Conservation (phyloP, 2,329 filamentous ascomycete species). For the Calonectria crousiana region DNA sequence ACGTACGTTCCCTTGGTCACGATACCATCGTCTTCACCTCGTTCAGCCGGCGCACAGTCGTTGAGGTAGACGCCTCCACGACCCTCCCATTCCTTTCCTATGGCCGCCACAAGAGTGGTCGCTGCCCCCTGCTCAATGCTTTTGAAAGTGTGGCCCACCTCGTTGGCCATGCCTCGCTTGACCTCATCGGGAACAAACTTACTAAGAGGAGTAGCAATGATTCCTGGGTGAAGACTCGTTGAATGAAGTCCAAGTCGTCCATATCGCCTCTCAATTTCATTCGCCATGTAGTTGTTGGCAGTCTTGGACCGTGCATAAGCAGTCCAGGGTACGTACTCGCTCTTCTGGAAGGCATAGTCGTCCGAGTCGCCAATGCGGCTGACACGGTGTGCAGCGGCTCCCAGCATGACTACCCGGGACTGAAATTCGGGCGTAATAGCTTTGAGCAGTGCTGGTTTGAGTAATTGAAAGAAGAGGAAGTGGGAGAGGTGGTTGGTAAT, state of each 20-base stretch:
- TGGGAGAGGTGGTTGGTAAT: conserved; percentile 44
- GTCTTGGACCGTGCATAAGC: conserved; percentile 38
- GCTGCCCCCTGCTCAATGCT: conserved; percentile 25
- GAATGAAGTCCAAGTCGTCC: conserved; percentile 21
- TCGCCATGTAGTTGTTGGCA: conserved; percentile 34
- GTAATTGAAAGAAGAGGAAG: conserved; percentile 48
- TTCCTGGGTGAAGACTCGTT: conserved; percentile 32
- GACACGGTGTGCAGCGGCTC: conserved; percentile 54
- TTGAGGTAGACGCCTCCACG: conserved; percentile 25
- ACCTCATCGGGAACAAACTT: not conserved
- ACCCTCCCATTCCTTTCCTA: conserved; percentile 29
- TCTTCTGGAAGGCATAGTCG: conserved; percentile 30
- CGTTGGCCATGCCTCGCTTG: not conserved
- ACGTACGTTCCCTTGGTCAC: conserved; percentile 12
- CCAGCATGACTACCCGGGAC: conserved; percentile 61
- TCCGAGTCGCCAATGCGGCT: conserved; percentile 27
- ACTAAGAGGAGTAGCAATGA: conserved; percentile 15
- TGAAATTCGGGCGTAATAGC: conserved; percentile 52
- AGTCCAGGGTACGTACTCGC: conserved; percentile 24
- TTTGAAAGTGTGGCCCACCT: not conserved
- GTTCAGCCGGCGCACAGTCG: conserved; percentile 15
- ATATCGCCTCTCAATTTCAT: conserved; percentile 34
- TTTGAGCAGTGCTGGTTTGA: conserved; percentile 57
- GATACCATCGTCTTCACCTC: conserved; percentile 1
- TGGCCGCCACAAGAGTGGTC: conserved; percentile 17